phyloP scores from a whole-genome alignment of 305 asterid genomes.

The Solanum hybrid region DNA sequence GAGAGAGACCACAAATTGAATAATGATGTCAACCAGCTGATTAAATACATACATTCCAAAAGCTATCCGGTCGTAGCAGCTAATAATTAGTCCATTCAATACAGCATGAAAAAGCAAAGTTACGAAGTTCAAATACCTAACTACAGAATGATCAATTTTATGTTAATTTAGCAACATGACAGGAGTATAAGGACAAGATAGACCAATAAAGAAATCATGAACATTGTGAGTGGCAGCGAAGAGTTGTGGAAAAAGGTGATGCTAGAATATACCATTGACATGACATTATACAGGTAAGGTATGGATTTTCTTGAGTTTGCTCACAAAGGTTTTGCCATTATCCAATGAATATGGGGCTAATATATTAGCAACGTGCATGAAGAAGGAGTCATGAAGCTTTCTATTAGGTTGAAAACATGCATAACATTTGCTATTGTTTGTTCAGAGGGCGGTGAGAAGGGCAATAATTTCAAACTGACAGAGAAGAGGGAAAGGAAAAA shows the following conservation, averaged over 20 bases:
- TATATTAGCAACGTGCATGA: neutral
- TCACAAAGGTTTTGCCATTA: neutral
- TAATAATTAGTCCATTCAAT: neutral
- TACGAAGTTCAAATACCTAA: neutral
- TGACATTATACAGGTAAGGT: neutral
- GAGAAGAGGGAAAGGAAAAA: neutral
- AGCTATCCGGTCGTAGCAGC: neutral
- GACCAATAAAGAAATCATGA: neutral
- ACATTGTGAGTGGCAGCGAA: neutral
- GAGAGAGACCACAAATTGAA: neutral
- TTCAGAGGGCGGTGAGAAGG: neutral
- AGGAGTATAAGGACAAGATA: neutral
- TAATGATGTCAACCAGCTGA: neutral
- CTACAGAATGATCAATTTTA: neutral
- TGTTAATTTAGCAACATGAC: neutral
- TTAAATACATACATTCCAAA: neutral
- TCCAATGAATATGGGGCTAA: neutral
- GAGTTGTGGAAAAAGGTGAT: neutral
- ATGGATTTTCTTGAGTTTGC: neutral
- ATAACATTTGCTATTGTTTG: neutral
- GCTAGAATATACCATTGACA: neutral
- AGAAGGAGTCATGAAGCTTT: neutral
- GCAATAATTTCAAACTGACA: neutral
- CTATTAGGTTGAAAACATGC: neutral
- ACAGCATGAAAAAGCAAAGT: neutral